phyloP scores from a whole-genome alignment of 2,329 filamentous ascomycete species.

The Diaporthe sp. region DNA sequence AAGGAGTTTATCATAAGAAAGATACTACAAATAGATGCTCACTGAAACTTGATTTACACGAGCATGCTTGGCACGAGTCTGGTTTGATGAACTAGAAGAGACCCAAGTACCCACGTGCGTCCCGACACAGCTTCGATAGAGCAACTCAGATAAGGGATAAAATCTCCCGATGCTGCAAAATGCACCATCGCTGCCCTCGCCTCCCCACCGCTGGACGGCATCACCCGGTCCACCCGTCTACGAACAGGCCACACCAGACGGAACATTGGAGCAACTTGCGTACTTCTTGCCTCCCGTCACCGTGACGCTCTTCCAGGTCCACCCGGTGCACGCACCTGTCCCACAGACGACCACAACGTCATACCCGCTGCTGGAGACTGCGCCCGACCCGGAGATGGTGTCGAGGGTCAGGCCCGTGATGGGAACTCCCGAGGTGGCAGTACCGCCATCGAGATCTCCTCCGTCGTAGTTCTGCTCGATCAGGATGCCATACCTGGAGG shows the following conservation, averaged over 20 bases:
- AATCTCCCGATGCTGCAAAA: too few relatives aligned
- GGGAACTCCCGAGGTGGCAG: slow-evolving; percentile 36
- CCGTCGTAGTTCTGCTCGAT: slow-evolving; percentile 42
- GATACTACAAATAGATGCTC: not conserved
- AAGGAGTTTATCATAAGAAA: not conserved
- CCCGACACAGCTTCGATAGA: not conserved
- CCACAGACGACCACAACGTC: slow-evolving; percentile 40
- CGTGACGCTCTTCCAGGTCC: slow-evolving; percentile 37
- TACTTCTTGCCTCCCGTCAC: slow-evolving; percentile 39
- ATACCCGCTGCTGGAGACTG: slow-evolving; percentile 36
- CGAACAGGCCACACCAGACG: slow-evolving; percentile 34
- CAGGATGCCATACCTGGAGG: slow-evolving; percentile 38
- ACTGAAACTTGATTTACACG: not conserved
- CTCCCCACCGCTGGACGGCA: not conserved
- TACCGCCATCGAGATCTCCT: slow-evolving; percentile 37
- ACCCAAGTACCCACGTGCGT: not conserved
- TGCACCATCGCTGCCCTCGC: too few relatives aligned
- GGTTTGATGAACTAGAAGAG: not conserved
- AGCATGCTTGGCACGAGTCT: too few relatives aligned
- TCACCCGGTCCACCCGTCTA: not conserved
- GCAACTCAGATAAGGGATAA: not conserved
- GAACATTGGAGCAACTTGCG: slow-evolving; percentile 32
- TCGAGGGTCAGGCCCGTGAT: slow-evolving; percentile 38
- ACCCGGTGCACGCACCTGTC: slow-evolving; percentile 34
- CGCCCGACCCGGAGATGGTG: slow-evolving; percentile 34